These are phyloP conservation scores for Moricandia arvensis DNA, from an alignment of 345 rosid species.

Conservation along the genomic window DNA sequence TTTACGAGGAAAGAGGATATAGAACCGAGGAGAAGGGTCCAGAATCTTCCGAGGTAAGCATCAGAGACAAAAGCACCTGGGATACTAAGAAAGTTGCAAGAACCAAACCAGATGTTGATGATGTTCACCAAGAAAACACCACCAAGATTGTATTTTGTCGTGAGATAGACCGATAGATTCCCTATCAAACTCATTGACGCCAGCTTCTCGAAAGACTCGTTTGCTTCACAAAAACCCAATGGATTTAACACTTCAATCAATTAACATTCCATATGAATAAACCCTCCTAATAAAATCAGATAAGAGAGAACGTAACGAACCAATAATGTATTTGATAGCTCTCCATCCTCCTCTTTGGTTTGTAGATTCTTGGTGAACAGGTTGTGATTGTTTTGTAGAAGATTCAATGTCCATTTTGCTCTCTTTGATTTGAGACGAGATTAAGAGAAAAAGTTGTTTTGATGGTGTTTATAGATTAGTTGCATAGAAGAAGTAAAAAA, in stretches of 20 bases:
- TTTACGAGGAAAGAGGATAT: slow-evolving; percentile 54
- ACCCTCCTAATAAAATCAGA: background rate
- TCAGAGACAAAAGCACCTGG: slow-evolving; percentile 69
- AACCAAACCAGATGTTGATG: slow-evolving; percentile 56
- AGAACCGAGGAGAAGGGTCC: slow-evolving; percentile 59
- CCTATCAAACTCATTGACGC: slow-evolving; percentile 73
- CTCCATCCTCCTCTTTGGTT: slow-evolving; percentile 48
- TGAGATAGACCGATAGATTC: slow-evolving; percentile 54
- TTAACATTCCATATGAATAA: background rate
- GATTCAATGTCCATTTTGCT: slow-evolving; percentile 25
- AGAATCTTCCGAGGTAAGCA: slow-evolving; percentile 57
- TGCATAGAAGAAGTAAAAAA: slow-evolving; percentile 4
- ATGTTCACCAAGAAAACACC: slow-evolving; percentile 58
- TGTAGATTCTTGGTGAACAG: slow-evolving; percentile 13
- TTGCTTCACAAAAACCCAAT: slow-evolving; percentile 39
- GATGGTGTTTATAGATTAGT: background rate
- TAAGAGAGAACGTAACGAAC: slow-evolving; percentile 20
- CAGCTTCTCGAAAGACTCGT: slow-evolving; percentile 72
- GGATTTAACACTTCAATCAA: background rate
- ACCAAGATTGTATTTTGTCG: slow-evolving; percentile 51
- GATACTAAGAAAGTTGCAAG: slow-evolving; percentile 53
- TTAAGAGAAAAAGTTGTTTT: background rate
- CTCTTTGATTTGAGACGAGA: background rate
- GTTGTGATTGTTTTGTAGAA: background rate
- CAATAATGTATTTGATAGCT: slow-evolving; percentile 48